Evolutionary conservation across 2,329 filamentous ascomycete genomes (phyloP).

Genomic region (Botrytis hyacinthi): DNA sequence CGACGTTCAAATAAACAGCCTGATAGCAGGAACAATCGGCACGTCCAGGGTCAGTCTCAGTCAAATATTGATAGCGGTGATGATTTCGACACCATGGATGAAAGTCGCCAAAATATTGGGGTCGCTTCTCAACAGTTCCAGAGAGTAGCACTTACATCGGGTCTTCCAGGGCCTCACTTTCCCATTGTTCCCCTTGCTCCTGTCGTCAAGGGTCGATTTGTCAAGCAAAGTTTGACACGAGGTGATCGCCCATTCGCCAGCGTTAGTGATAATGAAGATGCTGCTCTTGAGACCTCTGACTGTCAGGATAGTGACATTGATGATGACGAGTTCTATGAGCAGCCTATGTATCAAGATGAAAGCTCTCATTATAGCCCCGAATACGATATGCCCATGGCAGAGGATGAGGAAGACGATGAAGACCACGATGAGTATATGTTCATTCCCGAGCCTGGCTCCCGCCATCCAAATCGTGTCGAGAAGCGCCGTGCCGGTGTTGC

Average conservation of each 20-base stretch:
- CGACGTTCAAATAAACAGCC: neutral
- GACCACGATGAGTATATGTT: neutral
- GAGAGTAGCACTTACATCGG: neutral
- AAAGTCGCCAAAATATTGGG: neutral
- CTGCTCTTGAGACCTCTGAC: neutral
- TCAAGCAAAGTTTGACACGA: constrained; percentile 9
- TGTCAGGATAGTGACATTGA: neutral
- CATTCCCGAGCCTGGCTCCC: neutral
- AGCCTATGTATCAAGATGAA: neutral
- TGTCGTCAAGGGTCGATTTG: constrained; percentile 11
- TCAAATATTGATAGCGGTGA: neutral
- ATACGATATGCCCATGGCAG: neutral
- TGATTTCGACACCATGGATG: neutral
- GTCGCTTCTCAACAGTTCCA: neutral
- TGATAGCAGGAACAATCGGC: neutral
- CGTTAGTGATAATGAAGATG: neutral
- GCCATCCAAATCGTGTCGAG: neutral
- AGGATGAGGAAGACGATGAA: neutral
- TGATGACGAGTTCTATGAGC: neutral
- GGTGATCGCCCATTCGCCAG: neutral
- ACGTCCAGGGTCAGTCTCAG: neutral
- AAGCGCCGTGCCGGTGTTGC: constrained; percentile 8
- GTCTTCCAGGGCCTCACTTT: neutral
- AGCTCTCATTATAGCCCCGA: neutral
- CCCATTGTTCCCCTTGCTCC: neutral